These are phyloP conservation scores for Favolaschia claudopus DNA, from an alignment of 768 basidiomycete genomes.

Conservation along the genomic window DNA sequence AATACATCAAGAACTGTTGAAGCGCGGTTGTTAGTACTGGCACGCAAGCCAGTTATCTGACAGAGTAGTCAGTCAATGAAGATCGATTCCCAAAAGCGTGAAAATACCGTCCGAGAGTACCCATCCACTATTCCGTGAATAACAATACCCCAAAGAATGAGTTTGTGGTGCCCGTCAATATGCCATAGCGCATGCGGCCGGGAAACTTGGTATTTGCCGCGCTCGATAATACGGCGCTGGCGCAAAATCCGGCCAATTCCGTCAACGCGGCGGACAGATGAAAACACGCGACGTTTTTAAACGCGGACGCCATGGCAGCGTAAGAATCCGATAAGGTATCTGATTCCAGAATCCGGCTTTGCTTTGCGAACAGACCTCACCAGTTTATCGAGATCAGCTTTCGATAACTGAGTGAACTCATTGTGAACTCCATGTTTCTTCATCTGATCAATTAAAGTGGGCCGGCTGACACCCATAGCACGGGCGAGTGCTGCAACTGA, in stretches of 20 bases:
- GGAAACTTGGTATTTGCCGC: slow-evolving; percentile 25
- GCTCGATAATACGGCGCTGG: slow-evolving; percentile 13
- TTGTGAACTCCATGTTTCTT: neutral
- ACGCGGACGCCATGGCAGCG: slow-evolving; percentile 27
- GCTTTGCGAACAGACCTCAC: slow-evolving; percentile 17
- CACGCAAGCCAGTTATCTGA: slow-evolving; percentile 18
- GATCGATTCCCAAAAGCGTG: neutral
- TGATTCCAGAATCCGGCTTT: slow-evolving; percentile 34
- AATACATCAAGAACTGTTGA: slow-evolving; percentile 14
- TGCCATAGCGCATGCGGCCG: slow-evolving; percentile 35
- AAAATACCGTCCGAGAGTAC: slow-evolving; percentile 33
- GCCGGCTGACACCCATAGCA: neutral
- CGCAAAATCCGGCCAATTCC: slow-evolving; percentile 28
- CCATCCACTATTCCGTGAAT: slow-evolving; percentile 41
- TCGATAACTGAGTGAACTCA: slow-evolving; percentile 7
- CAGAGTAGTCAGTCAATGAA: neutral
- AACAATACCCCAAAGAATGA: slow-evolving; percentile 36
- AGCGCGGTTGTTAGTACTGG: slow-evolving; percentile 23
- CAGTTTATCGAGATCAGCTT: slow-evolving; percentile 14
- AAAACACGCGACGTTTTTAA: slow-evolving; percentile 19
- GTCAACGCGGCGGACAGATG: slow-evolving; percentile 33
- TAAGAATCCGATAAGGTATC: slow-evolving; percentile 35
- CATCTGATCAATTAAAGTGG: neutral
- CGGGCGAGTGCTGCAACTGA: neutral
- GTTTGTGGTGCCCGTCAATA: slow-evolving; percentile 36